Base-by-base conservation (phyloP, 2,329 filamentous ascomycete genomes). In the Exophiala mesophila region DNA sequence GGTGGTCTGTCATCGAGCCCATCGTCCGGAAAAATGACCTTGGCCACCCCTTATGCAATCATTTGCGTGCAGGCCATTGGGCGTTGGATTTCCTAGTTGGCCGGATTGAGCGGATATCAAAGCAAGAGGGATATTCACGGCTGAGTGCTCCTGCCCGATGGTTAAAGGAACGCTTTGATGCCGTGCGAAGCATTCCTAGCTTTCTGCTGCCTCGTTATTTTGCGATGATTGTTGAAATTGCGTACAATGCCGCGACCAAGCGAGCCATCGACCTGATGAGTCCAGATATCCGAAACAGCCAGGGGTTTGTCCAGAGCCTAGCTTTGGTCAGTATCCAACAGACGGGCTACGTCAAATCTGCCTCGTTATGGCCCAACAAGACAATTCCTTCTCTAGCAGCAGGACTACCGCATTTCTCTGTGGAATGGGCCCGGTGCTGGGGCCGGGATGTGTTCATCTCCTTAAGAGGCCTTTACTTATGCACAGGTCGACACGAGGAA, bases 361-460 rank as follows among this genome's bases (percentile, higher is more conserved):
- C 85, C 2, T 97, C 90, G 1, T 69, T 98, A 8, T 96, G 88
- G 76, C 90, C 92, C 0, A 77, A 82, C 53, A 90, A 87, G 62
- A 70, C 77, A 15, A 88, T 95, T 1, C 87, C 90, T 2, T 90
- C 85, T 36, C 74, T 98, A 55, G 90, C 92, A 13, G 92, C 92
- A 21, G 92, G 92, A 12, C 70, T 98, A 34, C 92, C 92, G 24
- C 92, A 98, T 64, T 98, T 98, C 60, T 79, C 92, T 0, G 83
- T 86, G 6, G 83, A 88, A 56, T 98, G 92, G 89, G 89, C 90
- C 36, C 79, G 92, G 56, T 96, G 90, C 64, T 98, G 92, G 92
- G 92, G 94, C 5, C 83, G 92, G 42, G 92, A 98, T 63, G 88
- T 96, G 9, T 97, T 96, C 63, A 98, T 98, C 51, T 92, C 92